Base-by-base conservation (phyloP, 2,329 filamentous ascomycete genomes). In the Aspergillus fumigatiaffinis region DNA sequence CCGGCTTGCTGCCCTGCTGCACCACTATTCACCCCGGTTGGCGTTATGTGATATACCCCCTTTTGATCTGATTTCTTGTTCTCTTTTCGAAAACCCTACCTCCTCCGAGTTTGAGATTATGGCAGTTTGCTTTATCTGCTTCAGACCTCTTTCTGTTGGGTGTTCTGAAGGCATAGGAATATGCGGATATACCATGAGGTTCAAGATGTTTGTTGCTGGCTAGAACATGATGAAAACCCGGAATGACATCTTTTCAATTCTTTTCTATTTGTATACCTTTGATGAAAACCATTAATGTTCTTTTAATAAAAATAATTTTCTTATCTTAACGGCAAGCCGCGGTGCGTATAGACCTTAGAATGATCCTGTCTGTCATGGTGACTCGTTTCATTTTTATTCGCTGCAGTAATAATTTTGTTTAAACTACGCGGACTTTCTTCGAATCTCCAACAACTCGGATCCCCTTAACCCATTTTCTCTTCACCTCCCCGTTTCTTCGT, bases 21-120 rank as follows among this genome's bases (percentile, higher is more conserved):
- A 38, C 32, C 12, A 50, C 38, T 57, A 32, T 54, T 53, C 52
- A 26, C 47, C 50, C 50, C 54, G 56, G 58, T 61, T 65, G 71
- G 70, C 71, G 70, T 74, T 61, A 71, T 71, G 71, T 71, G 72
- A 74, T 74, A 74, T 74, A 74, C 72, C 72, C 71, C 68, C 69
- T 65, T 64, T 62, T 66, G 66, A 66, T 70, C 63, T 63, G 58
- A 64, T 50, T 47, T 28, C 23, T 29, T 35, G 28, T 28, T 46
- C 47, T 44, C 23, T 52, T 38, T 26, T 55, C n/a, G 35, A 23
- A 61, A 46, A 53, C 49, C 28, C 9, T 54, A 10, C 17, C 42
- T 29, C 14, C n/a, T 32, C 25, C 26, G 46, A 47, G 47, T 9
- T 10, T 23, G 44, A 23, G 2, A 23, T 14, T 14, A 14, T 47